Percentiles rank a stretch among this genome's conserved stretches.
Conservation (phyloP, 176 grass and related monocot genomes). For the Zea luxurians region DNA sequence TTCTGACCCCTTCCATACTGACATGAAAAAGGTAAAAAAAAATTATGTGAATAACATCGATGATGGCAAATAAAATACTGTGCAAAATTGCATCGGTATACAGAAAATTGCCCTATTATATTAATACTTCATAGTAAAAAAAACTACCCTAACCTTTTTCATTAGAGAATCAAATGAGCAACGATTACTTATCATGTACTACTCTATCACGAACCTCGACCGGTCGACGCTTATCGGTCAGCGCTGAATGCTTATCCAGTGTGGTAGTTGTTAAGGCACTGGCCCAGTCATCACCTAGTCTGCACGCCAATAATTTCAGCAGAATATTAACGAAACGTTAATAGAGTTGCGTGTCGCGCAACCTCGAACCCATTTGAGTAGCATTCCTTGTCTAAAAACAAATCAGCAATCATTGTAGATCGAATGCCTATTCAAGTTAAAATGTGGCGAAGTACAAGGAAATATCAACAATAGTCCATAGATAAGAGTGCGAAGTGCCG, state of each 20-base stretch:
- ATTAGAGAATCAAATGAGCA: constrained; percentile 18
- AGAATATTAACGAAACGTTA: not conserved
- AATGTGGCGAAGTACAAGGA: not conserved
- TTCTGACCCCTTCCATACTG: too few species aligned
- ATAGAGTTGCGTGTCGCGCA: not conserved
- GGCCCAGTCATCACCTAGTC: not conserved
- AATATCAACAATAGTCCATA: not conserved
- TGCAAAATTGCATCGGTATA: too few species aligned
- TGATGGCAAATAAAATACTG: too few species aligned
- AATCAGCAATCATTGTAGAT: not conserved
- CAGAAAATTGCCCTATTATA: too few species aligned
- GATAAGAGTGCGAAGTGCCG: too few species aligned
- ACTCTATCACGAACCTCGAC: not conserved
- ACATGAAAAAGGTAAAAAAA: too few species aligned
- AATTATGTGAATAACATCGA: too few species aligned
- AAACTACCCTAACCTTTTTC: constrained; percentile 2
- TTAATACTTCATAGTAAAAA: too few species aligned
- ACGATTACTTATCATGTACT: not conserved
- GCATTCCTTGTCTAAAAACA: not conserved
- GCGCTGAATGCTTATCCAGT: constrained; percentile 37
- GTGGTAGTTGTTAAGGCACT: not conserved
- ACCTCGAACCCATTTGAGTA: not conserved
- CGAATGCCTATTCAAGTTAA: not conserved
- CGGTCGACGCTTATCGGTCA: not conserved
- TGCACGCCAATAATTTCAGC: constrained; percentile 42